A percentile compares a stretch with the other conserved stretches of the same genome.
Evolutionary conservation across 306 rosid genomes (phyloP).

Genomic region (Dryas drummondii): DNA sequence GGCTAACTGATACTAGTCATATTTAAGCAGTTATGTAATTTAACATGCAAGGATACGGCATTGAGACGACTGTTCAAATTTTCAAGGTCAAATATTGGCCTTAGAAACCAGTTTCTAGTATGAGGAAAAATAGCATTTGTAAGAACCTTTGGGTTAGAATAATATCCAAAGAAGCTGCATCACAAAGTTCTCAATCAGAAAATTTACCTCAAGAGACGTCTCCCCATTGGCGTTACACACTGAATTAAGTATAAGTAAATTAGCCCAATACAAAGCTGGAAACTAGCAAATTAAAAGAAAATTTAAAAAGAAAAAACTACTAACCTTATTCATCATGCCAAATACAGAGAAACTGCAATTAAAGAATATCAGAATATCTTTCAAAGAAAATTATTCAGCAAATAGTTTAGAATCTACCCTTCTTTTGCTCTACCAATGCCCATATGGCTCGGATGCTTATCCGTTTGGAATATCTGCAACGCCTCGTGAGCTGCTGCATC

Average conservation of each 20-base stretch:
- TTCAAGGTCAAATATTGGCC: constrained; percentile 92
- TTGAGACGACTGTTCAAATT: constrained; percentile 74
- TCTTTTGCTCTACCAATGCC: constrained; percentile 99
- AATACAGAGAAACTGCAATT: constrained; percentile 85
- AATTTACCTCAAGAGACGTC: constrained; percentile 82
- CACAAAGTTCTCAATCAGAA: constrained; percentile 13
- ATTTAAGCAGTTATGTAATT: constrained; percentile 5
- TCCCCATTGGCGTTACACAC: constrained; percentile 92
- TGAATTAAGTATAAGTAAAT: constrained; percentile 37
- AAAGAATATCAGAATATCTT: constrained; percentile 26
- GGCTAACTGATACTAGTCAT: neutral
- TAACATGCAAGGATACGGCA: constrained; percentile 69
- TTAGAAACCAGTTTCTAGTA: constrained; percentile 85
- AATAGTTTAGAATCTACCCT: constrained; percentile 58
- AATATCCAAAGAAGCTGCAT: constrained; percentile 5
- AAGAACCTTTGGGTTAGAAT: constrained; percentile 2
- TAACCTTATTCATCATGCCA: constrained; percentile 98
- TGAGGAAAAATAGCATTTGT: constrained; percentile 1
- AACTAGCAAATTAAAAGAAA: neutral
- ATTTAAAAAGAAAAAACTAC: constrained; percentile 29
- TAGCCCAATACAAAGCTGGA: constrained; percentile 28
- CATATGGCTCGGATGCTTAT: constrained; percentile 99
- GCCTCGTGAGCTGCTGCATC: constrained; percentile 94
- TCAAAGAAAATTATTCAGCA: constrained; percentile 19
- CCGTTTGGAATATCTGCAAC: constrained; percentile 92